Evolutionary conservation across 495 filamentous ascomycete genomes (phyloP).

Genomic region (Penicillium antarcticum): DNA sequence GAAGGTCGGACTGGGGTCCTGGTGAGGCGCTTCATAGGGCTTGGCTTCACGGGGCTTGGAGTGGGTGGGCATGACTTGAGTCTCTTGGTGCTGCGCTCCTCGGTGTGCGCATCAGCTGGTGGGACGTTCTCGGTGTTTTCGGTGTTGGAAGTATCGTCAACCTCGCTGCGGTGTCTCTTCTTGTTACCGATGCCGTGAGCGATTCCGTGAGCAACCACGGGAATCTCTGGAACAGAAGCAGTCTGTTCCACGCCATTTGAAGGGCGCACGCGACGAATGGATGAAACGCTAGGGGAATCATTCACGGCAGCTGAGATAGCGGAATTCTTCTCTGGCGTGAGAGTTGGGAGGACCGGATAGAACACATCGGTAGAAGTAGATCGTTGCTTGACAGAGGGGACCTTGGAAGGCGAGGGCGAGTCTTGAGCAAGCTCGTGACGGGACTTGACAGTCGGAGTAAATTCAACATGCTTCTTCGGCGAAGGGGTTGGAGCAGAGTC

Average conservation of each 20-base stretch:
- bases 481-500: conserved; percentile 39
- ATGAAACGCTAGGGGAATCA: conserved; percentile 16
- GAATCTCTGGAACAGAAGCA: conserved; percentile 28
- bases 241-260: conserved; percentile 17
- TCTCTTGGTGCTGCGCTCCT: conserved; percentile 43
- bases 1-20: conserved; percentile 33
- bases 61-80: conserved; percentile 35
- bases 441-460: conserved; percentile 52
- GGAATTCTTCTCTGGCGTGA: conserved; percentile 33
- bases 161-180: conserved; percentile 58
- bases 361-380: conserved; percentile 30
- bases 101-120: conserved; percentile 29
- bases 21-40: conserved; percentile 15
- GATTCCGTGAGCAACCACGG: conserved; percentile 63
- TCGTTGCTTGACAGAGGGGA: conserved; percentile 25
- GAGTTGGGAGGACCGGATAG: conserved; percentile 41
- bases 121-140: conserved; percentile 42
- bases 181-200: conserved; percentile 73
- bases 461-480: conserved; percentile 59
- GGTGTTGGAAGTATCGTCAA: conserved; percentile 50
- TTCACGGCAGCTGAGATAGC: background rate
- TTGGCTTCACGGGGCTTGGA: conserved; percentile 35
- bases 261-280: conserved; percentile 37
- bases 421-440: conserved; percentile 31
- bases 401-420: conserved; percentile 46